These are phyloP conservation scores for Eimeria mitis DNA, from an alignment of 169 alveolate genomes.

Conservation along the genomic window DNA sequence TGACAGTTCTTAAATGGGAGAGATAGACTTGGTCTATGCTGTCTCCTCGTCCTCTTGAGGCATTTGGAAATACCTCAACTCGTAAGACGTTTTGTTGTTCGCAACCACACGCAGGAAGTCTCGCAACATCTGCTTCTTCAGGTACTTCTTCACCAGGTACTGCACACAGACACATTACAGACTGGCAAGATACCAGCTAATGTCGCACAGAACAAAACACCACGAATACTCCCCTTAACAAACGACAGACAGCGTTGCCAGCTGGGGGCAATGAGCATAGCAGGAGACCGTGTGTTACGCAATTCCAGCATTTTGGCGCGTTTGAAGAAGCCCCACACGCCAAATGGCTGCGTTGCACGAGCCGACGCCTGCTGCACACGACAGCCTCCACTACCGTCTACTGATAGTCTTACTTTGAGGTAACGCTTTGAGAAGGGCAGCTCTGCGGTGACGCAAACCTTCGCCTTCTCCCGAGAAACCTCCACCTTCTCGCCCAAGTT, in stretches of 20 bases:
- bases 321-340: background rate
- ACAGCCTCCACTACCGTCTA: background rate
- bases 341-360: background rate
- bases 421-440: slow-evolving; percentile 99
- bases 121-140: slow-evolving; percentile 98
- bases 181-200: background rate
- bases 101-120: slow-evolving; percentile 99
- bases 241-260: background rate
- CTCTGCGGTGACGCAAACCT: slow-evolving; percentile 95
- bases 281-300: background rate
- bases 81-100: slow-evolving; percentile 87
- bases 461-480: slow-evolving; percentile 91
- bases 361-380: background rate
- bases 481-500: slow-evolving; percentile 96
- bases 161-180: slow-evolving; percentile 82
- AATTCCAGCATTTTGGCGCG: background rate
- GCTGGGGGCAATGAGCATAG: background rate
- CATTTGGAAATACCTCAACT: slow-evolving; percentile 87
- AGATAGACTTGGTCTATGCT: slow-evolving; percentile 4
- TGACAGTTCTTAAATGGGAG: background rate
- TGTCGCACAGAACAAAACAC: background rate
- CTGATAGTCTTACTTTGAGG: slow-evolving; percentile 89
- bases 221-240: background rate
- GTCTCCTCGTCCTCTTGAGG: slow-evolving; percentile 85
- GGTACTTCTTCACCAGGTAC: slow-evolving; percentile 99